These are phyloP conservation scores for Penicillium thymicola DNA, from an alignment of 2,329 filamentous ascomycete genomes.

Conservation along the genomic window DNA sequence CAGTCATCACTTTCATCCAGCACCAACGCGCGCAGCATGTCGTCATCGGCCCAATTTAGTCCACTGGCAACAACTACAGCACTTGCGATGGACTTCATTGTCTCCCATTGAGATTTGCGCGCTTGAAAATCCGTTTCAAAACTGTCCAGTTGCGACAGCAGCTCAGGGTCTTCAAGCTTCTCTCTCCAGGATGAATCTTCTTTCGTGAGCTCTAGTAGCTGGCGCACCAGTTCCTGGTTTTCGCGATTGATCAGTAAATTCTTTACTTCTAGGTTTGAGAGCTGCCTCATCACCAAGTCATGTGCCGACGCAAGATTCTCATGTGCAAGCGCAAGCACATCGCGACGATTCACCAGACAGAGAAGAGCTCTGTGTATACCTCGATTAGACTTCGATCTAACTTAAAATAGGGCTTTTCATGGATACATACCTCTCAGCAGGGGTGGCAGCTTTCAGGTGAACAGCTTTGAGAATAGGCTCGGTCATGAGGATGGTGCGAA, in stretches of 20 bases:
- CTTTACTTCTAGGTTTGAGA: slow-evolving; percentile 58
- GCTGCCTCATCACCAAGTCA: slow-evolving; percentile 49
- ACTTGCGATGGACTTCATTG: slow-evolving; percentile 74
- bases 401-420: not conserved
- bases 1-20: slow-evolving; percentile 62
- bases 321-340: slow-evolving; percentile 62
- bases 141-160: slow-evolving; percentile 55
- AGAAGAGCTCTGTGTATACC: slow-evolving; percentile 58
- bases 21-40: slow-evolving; percentile 65
- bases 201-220: slow-evolving; percentile 62
- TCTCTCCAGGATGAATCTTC: slow-evolving; percentile 52
- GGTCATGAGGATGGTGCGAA: slow-evolving; percentile 65
- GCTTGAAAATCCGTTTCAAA: slow-evolving; percentile 59
- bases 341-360: slow-evolving; percentile 64
- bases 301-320: slow-evolving; percentile 58
- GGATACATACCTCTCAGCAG: slow-evolving; percentile 62
- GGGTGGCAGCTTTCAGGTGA: slow-evolving; percentile 63
- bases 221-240: slow-evolving; percentile 62
- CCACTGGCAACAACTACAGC: slow-evolving; percentile 78
- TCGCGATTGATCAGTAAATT: slow-evolving; percentile 54
- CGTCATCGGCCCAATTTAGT: slow-evolving; percentile 73
- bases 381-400: slow-evolving; percentile 11
- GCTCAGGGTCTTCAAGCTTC: slow-evolving; percentile 52
- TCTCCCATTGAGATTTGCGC: slow-evolving; percentile 66
- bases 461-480: slow-evolving; percentile 76